Base-by-base conservation (phyloP, 2,329 filamentous ascomycete species). In the Raffaelea deltoideospora region DNA sequence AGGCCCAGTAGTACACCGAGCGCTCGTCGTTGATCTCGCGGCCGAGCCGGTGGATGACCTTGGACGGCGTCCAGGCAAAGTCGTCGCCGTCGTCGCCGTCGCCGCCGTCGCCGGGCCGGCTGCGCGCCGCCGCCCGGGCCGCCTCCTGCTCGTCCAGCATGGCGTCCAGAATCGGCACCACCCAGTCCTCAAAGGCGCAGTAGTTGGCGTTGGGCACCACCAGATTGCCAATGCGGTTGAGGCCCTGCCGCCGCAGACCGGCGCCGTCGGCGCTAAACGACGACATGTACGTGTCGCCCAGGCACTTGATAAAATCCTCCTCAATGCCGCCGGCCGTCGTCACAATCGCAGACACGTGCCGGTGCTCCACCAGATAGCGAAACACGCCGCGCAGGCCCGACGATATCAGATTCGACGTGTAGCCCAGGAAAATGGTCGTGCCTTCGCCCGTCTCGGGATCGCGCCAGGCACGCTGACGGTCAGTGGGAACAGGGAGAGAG, bases 271-370 rank as follows among this genome's bases (percentile, higher is more conserved):
- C 77, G 35, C 69, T 73, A 60, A 96, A 98, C 2, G 82, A 78
- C 31, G 85, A 84, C 53, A 96, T 76, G 57, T 95, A 98, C 0
- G 90, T 98, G 36, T 85, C 79, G 10, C 81, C 90, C 3, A 98
- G 76, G 50, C 90, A 98, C 63, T 98, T 98, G 69, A 98, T 98
- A 40, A 98, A 77, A 58, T 98, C 90, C 56, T 98, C 90, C 58
- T 98, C 90, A 36, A 98, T 74, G 34, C 90, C 90, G 31, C 90
- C 90, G 0, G 90, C 90, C 0, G 90, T 94, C 19, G 90, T 94
- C 42, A 98, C 90, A 50, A 98, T 84, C 46, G 80, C 82, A 1
- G 85, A 90, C 44, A 98, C 77, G 54, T 96, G 87, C 44, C 77
- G 79, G 61, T 98, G 86, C 61, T 96, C 73, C 31, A 92, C 87